Percentiles rank a stretch among this genome's conserved stretches.
phyloP scores from a whole-genome alignment of 495 filamentous ascomycete species.

The Talaromyces borbonicus region DNA sequence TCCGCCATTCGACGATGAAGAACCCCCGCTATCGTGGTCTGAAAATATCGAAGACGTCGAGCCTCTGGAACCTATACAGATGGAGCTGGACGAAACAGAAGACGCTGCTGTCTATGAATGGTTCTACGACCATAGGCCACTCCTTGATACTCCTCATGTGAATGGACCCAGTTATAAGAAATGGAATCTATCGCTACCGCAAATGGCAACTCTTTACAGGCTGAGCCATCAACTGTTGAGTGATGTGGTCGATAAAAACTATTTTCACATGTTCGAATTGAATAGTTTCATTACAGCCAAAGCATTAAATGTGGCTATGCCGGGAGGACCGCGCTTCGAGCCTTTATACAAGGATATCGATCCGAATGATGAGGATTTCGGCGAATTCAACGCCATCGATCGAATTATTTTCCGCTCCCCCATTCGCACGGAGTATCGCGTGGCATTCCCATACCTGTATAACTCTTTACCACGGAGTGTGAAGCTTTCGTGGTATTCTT shows the following conservation, averaged over 20 bases:
- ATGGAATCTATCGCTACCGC: constrained; percentile 89
- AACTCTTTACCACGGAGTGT: constrained; percentile 95
- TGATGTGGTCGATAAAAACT: constrained; percentile 91
- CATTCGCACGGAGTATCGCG: constrained; percentile 91
- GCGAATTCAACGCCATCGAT: constrained; percentile 99
- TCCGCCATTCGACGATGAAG: constrained; percentile 97
- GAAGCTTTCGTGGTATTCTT: constrained; percentile 84
- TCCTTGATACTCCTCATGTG: constrained; percentile 86
- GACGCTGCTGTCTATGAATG: constrained; percentile 87
- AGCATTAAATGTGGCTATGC: constrained; percentile 92
- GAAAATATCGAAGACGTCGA: constrained; percentile 99
- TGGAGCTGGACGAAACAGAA: constrained; percentile 96
- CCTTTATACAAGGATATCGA: constrained; percentile 98
- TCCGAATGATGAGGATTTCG: constrained; percentile 98
- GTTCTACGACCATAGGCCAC: constrained; percentile 94
- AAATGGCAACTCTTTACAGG: constrained; percentile 93
- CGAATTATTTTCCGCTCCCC: constrained; percentile 97
- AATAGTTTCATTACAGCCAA: constrained; percentile 96
- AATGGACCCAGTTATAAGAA: constrained; percentile 95
- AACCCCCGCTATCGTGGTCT: constrained; percentile 93
- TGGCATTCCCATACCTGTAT: constrained; percentile 90
- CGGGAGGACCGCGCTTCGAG: constrained; percentile 94
- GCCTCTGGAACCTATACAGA: constrained; percentile 94
- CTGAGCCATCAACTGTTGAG: constrained; percentile 85
- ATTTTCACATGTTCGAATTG: constrained; percentile 95